Evolutionary conservation across 2,329 filamentous ascomycete species (phyloP), one percentile per base, ranked within the genome.

Genomic region (Epichloe brachyelytri): DNA sequence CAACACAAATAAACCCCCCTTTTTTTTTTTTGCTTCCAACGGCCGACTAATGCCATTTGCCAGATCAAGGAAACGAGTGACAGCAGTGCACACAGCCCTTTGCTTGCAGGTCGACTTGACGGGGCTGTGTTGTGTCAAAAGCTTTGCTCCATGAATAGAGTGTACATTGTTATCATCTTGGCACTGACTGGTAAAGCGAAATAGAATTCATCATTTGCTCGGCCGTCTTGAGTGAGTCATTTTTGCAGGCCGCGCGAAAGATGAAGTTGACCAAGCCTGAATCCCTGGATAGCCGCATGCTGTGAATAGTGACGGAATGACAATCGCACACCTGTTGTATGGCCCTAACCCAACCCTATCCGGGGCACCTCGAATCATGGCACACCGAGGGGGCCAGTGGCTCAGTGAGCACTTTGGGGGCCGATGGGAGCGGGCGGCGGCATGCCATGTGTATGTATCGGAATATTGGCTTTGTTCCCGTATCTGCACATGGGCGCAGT

Each of bases 221-320:
- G 26, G 26, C 26, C 8, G 26, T 30, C 26, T 30, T 30, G 26
- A 30, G 7, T 30, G 26, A 30, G 26, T 10, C 26, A 30, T 7
- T 30, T 30, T 30, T 10, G 63, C 64, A 7, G 64, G 63, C 47
- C 65, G 53, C 4, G 63, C 62, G 51, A 58, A 58, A 59, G 46
- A 59, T 43, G 36, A 56, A 59, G 50, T 58, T 59, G 49, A 59
- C 51, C 15, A 59, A 49, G 7, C 64, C 65, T 12, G 60, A 10
- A 30, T 30, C 26, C 26, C 26, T 3, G 2, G 8, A 30, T 10
- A 10, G 26, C 26, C 26, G 26, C 26, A 30, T 30, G 26, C 26
- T 30, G 26, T 30, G 26, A 30, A 10, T 30, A 8, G 7, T 30
- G 26, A 30, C 26, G 8, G 26, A 30, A 30, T 30, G 26, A 30